A percentile compares a stretch with the other conserved stretches of the same genome.
phyloP scores from a whole-genome alignment of 768 basidiomycete species.

The Tylopilus balloui region DNA sequence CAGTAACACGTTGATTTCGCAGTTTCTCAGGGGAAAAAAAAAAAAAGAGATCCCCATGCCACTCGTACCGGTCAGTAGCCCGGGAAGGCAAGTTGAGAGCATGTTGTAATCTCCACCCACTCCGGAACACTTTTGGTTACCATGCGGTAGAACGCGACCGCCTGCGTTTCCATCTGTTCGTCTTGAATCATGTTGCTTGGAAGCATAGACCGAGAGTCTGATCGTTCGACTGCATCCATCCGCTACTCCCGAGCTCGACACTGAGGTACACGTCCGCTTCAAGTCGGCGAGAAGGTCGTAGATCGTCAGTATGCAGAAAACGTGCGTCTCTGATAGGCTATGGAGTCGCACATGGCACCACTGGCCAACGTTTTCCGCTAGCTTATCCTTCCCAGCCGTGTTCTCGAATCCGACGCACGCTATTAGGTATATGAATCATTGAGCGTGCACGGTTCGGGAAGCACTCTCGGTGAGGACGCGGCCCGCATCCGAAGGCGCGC shows the following conservation, averaged over 20 bases:
- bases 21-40: no score
- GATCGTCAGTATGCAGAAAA: neutral
- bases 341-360: neutral
- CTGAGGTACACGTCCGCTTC: no score
- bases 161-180: neutral
- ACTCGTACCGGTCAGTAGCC: no score
- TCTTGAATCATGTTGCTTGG: neutral
- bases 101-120: slow-evolving; percentile 2
- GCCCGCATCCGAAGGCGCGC: no score
- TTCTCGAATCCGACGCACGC: neutral
- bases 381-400: neutral
- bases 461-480: no score
- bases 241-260: no score
- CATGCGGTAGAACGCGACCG: neutral
- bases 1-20: neutral
- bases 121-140: neutral
- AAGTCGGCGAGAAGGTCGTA: no score
- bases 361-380: neutral
- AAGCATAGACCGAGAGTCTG: neutral
- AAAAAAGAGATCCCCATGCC: neutral
- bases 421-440: neutral
- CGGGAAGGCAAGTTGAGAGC: slow-evolving; percentile 1
- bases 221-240: no score
- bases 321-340: neutral
- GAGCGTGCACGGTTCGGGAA: no score